Conservation (phyloP, 2,329 filamentous ascomycete species). For the Diaporthe citri region DNA sequence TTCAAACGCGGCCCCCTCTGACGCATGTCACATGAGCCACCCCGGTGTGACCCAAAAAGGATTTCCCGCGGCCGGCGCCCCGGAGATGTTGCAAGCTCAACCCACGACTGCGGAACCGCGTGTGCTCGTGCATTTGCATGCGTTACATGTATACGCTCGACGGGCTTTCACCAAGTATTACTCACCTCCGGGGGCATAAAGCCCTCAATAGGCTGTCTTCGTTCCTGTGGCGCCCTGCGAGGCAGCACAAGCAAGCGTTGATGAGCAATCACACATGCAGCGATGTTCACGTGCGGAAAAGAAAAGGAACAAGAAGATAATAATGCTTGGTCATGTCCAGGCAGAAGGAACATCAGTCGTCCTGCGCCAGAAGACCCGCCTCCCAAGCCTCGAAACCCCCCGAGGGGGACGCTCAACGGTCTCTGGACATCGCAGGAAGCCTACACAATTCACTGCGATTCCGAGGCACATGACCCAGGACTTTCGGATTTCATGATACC, state of each 20-base stretch:
- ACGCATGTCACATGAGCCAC: conserved; percentile 13
- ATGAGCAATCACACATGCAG: conserved; percentile 18
- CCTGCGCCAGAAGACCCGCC: not conserved
- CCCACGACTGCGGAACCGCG: conserved; percentile 2
- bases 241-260: not conserved
- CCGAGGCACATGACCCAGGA: not conserved
- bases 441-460: not conserved
- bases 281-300: not conserved
- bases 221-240: not conserved
- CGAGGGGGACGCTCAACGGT: conserved; percentile 22
- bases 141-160: not conserved
- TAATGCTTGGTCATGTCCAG: not conserved
- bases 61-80: conserved; percentile 14
- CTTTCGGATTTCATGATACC: conserved; percentile 1
- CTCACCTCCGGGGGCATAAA: not conserved
- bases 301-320: not conserved
- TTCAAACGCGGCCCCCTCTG: not conserved
- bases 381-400: not conserved
- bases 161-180: not conserved
- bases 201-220: not conserved
- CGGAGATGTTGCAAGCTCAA: conserved; percentile 20
- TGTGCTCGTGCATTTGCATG: not conserved
- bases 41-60: conserved; percentile 26
- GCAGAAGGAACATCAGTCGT: not conserved
- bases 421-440: not conserved